Conservation (phyloP, 331 rosid species). For the Dryas integrifolia region DNA sequence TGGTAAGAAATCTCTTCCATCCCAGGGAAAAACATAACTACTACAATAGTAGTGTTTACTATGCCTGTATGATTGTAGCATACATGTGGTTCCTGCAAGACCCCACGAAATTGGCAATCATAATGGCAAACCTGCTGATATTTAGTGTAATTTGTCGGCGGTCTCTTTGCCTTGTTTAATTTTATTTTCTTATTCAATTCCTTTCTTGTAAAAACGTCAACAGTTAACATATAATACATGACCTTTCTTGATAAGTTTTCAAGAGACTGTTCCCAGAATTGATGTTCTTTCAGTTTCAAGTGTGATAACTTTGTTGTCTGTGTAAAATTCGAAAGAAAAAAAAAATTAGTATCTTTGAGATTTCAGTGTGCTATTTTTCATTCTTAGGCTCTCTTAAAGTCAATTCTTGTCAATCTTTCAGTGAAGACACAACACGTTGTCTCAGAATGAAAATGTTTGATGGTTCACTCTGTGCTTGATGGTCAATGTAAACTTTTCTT, state of each 20-base stretch:
- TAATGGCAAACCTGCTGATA: no score
- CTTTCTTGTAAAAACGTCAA: background rate
- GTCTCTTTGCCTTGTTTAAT: no score
- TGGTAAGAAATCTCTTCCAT: no score
- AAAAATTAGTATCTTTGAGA: background rate
- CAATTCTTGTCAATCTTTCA: background rate
- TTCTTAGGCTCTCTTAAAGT: background rate
- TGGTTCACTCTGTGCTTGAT: background rate
- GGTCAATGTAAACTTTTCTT: background rate
- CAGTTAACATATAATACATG: background rate
- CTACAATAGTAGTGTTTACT: no score
- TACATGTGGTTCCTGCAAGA: no score
- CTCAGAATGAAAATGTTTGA: background rate
- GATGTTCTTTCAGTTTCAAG: background rate
- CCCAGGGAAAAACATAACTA: no score
- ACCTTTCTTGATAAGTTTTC: background rate
- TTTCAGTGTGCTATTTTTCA: background rate
- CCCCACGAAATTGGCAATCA: no score
- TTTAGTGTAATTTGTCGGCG: no score
- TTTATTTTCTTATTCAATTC: background rate
- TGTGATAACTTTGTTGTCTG: background rate
- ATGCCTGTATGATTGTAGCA: no score
- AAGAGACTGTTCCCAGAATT: background rate
- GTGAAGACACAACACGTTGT: background rate
- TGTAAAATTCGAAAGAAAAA: background rate